phyloP scores from a whole-genome alignment of 257 asterid genomes.

The Nicotiana benthamiana region DNA sequence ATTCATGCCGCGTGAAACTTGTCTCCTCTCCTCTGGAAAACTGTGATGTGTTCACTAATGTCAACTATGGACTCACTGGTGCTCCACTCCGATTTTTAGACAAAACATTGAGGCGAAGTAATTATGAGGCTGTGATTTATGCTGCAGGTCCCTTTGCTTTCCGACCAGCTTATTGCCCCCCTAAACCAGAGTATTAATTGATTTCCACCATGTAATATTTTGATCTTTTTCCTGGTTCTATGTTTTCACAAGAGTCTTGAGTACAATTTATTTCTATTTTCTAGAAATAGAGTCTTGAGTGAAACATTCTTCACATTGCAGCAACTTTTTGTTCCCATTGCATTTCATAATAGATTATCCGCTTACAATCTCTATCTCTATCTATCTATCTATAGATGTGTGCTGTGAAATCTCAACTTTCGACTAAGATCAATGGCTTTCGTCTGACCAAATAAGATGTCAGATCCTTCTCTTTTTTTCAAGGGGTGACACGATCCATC shows the following conservation, averaged over 20 bases:
- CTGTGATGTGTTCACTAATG: slow-evolving; percentile 57
- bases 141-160: slow-evolving; percentile 76
- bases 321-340: background rate
- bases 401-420: background rate
- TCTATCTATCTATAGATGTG: background rate
- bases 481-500: background rate
- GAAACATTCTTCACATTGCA: background rate
- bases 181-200: slow-evolving; percentile 24
- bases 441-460: background rate
- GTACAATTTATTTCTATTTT: background rate
- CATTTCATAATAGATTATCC: background rate
- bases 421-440: background rate
- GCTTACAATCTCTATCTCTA: no score
- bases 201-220: background rate
- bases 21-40: slow-evolving; percentile 55
- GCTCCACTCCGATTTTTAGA: slow-evolving; percentile 58
- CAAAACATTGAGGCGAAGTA: slow-evolving; percentile 36
- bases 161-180: slow-evolving; percentile 60
- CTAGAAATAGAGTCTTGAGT: background rate
- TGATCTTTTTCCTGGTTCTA: background rate
- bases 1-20: slow-evolving; percentile 63
- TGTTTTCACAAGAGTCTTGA: background rate
- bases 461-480: background rate
- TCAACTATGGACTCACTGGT: slow-evolving; percentile 69
- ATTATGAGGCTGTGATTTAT: slow-evolving; percentile 62